Evolutionary conservation across 2,329 filamentous ascomycete species (phyloP).

Genomic region (Sporothrix euskadiensis): DNA sequence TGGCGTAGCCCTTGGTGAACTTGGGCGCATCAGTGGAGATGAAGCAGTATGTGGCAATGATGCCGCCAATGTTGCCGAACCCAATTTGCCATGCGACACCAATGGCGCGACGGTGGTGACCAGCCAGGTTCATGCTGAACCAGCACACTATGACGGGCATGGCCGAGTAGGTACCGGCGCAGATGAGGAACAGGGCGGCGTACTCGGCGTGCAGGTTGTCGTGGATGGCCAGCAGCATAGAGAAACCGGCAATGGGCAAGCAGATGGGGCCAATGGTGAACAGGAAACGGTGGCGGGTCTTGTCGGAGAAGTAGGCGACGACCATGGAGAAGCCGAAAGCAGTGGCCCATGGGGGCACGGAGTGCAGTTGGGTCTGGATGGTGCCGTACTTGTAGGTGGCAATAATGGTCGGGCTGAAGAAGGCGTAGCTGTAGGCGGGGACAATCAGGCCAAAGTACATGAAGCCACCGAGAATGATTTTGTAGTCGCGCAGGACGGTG

Average conservation of each 20-base stretch:
- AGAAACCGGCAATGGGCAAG: constrained; percentile 72
- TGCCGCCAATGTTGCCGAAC: constrained; percentile 78
- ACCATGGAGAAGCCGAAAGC: constrained; percentile 79
- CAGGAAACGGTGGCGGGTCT: constrained; percentile 67
- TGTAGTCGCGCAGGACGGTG: constrained; percentile 69
- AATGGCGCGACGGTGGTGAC: constrained; percentile 69
- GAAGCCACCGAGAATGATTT: constrained; percentile 70
- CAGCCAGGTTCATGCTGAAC: constrained; percentile 78
- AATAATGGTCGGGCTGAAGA: constrained; percentile 74
- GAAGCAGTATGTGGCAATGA: constrained; percentile 73
- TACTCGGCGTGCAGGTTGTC: constrained; percentile 69
- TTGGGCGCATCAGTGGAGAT: constrained; percentile 64
- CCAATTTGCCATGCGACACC: constrained; percentile 76
- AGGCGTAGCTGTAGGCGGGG: constrained; percentile 75
- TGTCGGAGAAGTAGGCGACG: constrained; percentile 72
- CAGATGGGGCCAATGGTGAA: constrained; percentile 70
- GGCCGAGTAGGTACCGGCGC: constrained; percentile 77
- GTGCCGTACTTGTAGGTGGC: constrained; percentile 62
- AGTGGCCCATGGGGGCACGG: constrained; percentile 61
- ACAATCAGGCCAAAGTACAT: constrained; percentile 83
- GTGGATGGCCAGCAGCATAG: constrained; percentile 71
- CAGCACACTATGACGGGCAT: constrained; percentile 86
- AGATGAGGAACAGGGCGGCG: constrained; percentile 76
- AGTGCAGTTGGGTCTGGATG: constrained; percentile 60
- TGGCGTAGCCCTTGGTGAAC: constrained; percentile 73